Percentiles rank a stretch among this genome's conserved stretches.
Evolutionary conservation across 225 moss, liverwort and hornwort species (phyloP).

Genomic region (Marchantia polymorpha): DNA sequence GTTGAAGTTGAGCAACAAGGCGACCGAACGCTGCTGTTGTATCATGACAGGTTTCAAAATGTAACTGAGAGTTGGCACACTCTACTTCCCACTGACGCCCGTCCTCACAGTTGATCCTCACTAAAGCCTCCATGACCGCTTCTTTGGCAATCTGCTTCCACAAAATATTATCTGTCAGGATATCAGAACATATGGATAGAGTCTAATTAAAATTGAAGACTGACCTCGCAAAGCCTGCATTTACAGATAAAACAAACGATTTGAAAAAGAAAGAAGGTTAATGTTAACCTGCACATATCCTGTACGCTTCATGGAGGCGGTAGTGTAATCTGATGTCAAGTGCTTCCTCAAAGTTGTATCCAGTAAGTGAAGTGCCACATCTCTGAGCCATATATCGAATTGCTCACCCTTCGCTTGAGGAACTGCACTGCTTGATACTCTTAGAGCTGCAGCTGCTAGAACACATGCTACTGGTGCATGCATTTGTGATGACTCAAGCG

Average conservation of each 20-base stretch:
- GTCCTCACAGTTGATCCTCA: slow-evolving; percentile 60
- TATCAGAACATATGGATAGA: neutral
- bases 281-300: slow-evolving; percentile 80
- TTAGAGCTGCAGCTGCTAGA: slow-evolving; percentile 88
- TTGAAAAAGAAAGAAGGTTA: neutral
- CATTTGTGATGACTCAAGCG: slow-evolving; percentile 40
- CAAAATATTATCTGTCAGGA: slow-evolving; percentile 13
- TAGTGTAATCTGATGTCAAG: slow-evolving; percentile 72
- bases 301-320: slow-evolving; percentile 70
- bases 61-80: slow-evolving; percentile 90
- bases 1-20: slow-evolving; percentile 86
- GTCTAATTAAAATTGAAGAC: neutral
- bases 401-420: slow-evolving; percentile 54
- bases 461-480: slow-evolving; percentile 89
- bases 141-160: slow-evolving; percentile 76
- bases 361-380: slow-evolving; percentile 83
- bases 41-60: slow-evolving; percentile 94
- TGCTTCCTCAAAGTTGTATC: slow-evolving; percentile 73
- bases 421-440: slow-evolving; percentile 71
- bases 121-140: slow-evolving; percentile 76
- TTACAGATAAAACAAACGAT: neutral
- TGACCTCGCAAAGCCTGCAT: neutral
- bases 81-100: slow-evolving; percentile 86
- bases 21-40: slow-evolving; percentile 86
- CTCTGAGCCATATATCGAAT: slow-evolving; percentile 84